Evolutionary conservation across 176 grass and related monocot genomes (phyloP).

Genomic region (Puya raimondii): DNA sequence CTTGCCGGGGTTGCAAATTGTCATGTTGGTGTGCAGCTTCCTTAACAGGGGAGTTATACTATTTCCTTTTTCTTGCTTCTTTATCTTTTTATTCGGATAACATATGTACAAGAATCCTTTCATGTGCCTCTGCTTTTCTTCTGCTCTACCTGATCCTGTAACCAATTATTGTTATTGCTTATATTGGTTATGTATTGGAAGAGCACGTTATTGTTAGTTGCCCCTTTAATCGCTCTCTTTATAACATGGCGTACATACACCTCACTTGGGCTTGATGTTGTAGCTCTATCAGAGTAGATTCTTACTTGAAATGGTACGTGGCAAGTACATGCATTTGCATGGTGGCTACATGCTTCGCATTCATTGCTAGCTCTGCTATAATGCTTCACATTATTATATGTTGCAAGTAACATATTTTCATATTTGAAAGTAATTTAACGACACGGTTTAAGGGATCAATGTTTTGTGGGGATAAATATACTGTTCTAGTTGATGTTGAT

Average conservation of each 20-base stretch:
- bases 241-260: background rate
- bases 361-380: background rate
- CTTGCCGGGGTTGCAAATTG: background rate
- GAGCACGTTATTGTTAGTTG: background rate
- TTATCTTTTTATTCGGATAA: conserved; percentile 3
- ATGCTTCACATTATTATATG: too few relatives aligned
- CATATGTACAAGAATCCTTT: conserved; percentile 21
- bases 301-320: background rate
- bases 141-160: background rate
- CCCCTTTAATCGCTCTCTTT: background rate
- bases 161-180: background rate
- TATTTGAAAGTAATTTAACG: too few relatives aligned
- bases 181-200: background rate
- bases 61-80: background rate
- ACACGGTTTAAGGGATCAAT: too few relatives aligned
- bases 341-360: background rate
- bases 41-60: background rate
- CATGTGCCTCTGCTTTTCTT: conserved; percentile 18
- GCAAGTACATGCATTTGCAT: background rate
- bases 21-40: conserved; percentile 2
- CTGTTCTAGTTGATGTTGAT: too few relatives aligned
- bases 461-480: too few relatives aligned
- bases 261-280: background rate
- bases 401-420: too few relatives aligned
- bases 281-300: background rate